A percentile compares a stretch with the other conserved stretches of the same genome.
Evolutionary conservation across 257 asterid genomes (phyloP).

Genomic region (Solanum habrochaites): DNA sequence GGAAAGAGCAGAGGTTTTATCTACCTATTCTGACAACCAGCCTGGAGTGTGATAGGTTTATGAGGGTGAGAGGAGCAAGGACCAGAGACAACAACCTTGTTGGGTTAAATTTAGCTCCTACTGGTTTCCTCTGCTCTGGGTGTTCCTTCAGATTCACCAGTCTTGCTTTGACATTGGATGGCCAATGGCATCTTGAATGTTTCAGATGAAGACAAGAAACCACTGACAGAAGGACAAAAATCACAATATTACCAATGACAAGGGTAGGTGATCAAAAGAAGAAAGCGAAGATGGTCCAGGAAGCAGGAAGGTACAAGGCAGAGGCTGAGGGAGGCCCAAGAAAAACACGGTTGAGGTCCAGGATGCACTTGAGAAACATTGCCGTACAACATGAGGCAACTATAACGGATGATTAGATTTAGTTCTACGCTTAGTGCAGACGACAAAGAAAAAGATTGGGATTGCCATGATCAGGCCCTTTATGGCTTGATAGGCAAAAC

Average conservation of each 20-base stretch:
- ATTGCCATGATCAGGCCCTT: slow-evolving; percentile 13
- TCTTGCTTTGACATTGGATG: slow-evolving; percentile 29
- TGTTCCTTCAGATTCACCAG: slow-evolving; percentile 21
- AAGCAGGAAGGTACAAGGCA: slow-evolving; percentile 21
- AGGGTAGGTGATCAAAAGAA: slow-evolving; percentile 23
- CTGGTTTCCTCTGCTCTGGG: slow-evolving; percentile 29
- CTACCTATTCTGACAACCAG: slow-evolving; percentile 26
- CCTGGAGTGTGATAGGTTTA: slow-evolving; percentile 27
- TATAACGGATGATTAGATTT: slow-evolving; percentile 21
- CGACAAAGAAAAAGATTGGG: slow-evolving; percentile 25
- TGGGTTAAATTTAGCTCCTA: slow-evolving; percentile 25
- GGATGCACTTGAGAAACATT: slow-evolving; percentile 21
- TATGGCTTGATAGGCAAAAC: slow-evolving; percentile 20
- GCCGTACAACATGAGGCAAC: slow-evolving; percentile 27
- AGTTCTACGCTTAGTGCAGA: slow-evolving; percentile 13
- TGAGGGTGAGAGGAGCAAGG: slow-evolving; percentile 26
- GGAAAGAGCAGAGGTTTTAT: slow-evolving; percentile 19
- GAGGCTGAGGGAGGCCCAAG: slow-evolving; percentile 25
- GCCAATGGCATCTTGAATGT: slow-evolving; percentile 29
- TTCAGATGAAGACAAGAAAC: slow-evolving; percentile 22
- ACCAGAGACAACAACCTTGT: slow-evolving; percentile 22
- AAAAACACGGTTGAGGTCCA: slow-evolving; percentile 26
- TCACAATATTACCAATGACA: slow-evolving; percentile 25
- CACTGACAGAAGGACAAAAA: slow-evolving; percentile 24
- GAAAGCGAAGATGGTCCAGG: slow-evolving; percentile 31